Conservation (phyloP, 106 monocot genomes). For the Dendrobium chrysotoxum region DNA sequence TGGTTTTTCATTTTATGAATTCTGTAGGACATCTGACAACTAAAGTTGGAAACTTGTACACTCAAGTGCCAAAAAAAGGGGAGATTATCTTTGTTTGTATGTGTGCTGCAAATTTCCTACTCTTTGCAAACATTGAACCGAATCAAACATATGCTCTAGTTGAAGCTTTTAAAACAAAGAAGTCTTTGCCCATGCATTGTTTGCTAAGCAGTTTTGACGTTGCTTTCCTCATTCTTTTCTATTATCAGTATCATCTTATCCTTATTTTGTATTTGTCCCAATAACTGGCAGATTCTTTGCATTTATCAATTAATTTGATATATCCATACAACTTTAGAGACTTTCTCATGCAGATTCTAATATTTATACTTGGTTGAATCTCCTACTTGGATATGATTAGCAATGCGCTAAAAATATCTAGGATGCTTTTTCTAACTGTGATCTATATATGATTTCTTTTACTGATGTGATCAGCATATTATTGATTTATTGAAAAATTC, state of each 20-base stretch:
- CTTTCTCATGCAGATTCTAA: background rate
- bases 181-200: background rate
- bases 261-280: background rate
- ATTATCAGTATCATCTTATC: background rate
- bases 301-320: background rate
- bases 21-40: too few species aligned
- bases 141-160: background rate
- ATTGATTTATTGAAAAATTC: slow-evolving; percentile 3
- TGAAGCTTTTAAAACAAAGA: background rate
- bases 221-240: background rate
- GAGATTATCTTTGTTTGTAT: background rate
- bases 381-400: background rate
- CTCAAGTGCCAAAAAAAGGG: too few species aligned
- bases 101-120: background rate
- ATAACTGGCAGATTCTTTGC: background rate
- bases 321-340: background rate
- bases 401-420: background rate
- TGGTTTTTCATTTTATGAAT: too few species aligned
- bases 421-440: background rate
- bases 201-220: background rate
- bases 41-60: too few species aligned
- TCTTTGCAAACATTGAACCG: background rate
- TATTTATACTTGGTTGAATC: background rate
- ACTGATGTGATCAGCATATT: slow-evolving; percentile 5
- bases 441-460: background rate